phyloP scores from a whole-genome alignment of 1,284 basidiomycete genomes.

The Fomes fomentarius region DNA sequence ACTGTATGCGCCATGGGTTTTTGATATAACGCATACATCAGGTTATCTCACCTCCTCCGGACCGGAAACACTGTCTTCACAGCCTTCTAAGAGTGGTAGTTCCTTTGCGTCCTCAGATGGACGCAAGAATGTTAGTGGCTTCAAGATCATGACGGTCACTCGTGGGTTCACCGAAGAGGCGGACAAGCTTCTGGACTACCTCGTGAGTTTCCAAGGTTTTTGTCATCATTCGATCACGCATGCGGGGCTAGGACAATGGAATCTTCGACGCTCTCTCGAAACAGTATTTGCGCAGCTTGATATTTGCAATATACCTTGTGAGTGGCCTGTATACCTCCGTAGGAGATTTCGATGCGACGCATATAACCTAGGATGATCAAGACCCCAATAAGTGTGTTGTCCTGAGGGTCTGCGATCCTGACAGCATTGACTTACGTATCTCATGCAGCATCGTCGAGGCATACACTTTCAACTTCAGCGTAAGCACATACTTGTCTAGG shows the following conservation, averaged over 20 bases:
- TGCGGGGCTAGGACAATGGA: slow-evolving; percentile 63
- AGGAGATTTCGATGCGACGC: not conserved
- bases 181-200: slow-evolving; percentile 76
- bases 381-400: slow-evolving; percentile 76
- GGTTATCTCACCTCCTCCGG: slow-evolving; percentile 58
- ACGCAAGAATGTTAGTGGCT: slow-evolving; percentile 50
- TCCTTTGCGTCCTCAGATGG: slow-evolving; percentile 35
- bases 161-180: slow-evolving; percentile 80
- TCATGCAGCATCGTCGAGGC: slow-evolving; percentile 71
- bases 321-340: slow-evolving; percentile 19
- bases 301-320: slow-evolving; percentile 83
- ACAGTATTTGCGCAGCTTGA: slow-evolving; percentile 76
- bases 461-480: slow-evolving; percentile 82
- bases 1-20: slow-evolving; percentile 13
- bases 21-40: slow-evolving; percentile 29
- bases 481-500: slow-evolving; percentile 30
- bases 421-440: not conserved
- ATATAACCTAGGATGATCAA: slow-evolving; percentile 59
- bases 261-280: slow-evolving; percentile 81
- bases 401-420: not conserved
- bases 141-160: slow-evolving; percentile 70
- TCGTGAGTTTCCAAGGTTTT: slow-evolving; percentile 51
- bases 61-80: slow-evolving; percentile 42
- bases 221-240: slow-evolving; percentile 8
- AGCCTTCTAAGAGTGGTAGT: slow-evolving; percentile 39